Conservation (phyloP, 805 yeast genomes). For the Lipomyces lipofer region DNA sequence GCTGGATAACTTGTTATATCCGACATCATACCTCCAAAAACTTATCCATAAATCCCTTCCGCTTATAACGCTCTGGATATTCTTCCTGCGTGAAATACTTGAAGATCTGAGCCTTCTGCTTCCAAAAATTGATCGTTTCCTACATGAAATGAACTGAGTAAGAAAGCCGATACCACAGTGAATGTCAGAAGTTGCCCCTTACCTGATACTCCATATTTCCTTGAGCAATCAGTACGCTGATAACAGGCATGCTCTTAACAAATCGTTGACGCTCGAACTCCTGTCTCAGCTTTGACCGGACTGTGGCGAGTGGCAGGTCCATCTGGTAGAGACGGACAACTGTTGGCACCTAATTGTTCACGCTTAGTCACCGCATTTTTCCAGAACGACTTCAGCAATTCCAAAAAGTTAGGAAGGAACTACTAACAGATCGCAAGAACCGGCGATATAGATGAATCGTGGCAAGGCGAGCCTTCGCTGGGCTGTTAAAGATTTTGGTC, state of each 20-base stretch:
- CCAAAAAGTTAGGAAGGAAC: conserved; percentile 13
- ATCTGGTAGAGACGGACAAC: conserved; percentile 66
- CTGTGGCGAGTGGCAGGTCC: conserved; percentile 74
- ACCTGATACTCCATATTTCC: conserved; percentile 86
- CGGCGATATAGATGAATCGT: conserved; percentile 72
- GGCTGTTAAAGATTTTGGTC: conserved; percentile 63
- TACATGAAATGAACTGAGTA: background rate
- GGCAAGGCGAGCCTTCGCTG: conserved; percentile 61
- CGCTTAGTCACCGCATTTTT: background rate
- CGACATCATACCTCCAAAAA: conserved; percentile 61
- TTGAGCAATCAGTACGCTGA: conserved; percentile 70
- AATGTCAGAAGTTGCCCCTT: background rate
- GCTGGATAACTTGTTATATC: too few relatives aligned
- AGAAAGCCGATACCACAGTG: background rate
- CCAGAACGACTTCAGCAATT: background rate
- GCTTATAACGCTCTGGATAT: conserved; percentile 54
- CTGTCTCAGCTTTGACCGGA: conserved; percentile 82
- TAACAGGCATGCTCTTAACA: conserved; percentile 63
- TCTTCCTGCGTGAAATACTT: conserved; percentile 73
- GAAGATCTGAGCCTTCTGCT: conserved; percentile 81
- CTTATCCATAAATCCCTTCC: conserved; percentile 66
- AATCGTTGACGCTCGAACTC: conserved; percentile 84
- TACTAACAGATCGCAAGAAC: conserved; percentile 55
- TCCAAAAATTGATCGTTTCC: conserved; percentile 85
- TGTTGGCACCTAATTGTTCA: conserved; percentile 49